A percentile compares a stretch with the other conserved stretches of the same genome.
phyloP scores from a whole-genome alignment of 495 filamentous ascomycete genomes.

The Amphirosellinia nigrospora region DNA sequence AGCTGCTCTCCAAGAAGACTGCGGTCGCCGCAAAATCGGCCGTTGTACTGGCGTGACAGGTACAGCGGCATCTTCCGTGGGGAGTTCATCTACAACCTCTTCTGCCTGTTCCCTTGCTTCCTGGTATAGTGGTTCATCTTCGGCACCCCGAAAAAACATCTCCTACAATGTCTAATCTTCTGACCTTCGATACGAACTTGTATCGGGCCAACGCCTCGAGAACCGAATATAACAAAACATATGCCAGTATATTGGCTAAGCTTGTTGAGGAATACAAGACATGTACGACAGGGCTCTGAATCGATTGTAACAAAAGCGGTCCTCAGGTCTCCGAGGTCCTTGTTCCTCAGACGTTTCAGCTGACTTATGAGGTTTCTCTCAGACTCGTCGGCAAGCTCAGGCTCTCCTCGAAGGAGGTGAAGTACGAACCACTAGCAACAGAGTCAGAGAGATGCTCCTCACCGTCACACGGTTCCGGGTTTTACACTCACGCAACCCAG shows the following conservation, averaged over 20 bases:
- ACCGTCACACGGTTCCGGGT: too few relatives aligned
- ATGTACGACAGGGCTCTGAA: constrained; percentile 31
- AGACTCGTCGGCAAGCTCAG: background rate
- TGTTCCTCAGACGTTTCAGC: constrained; percentile 16
- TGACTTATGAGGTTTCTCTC: constrained; percentile 21
- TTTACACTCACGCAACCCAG: constrained; percentile 19
- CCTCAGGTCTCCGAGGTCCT: constrained; percentile 21
- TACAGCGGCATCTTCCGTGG: background rate
- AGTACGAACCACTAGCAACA: constrained; percentile 30
- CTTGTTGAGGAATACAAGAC: constrained; percentile 29
- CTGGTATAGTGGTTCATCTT: constrained; percentile 13
- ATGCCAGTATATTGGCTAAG: constrained; percentile 32
- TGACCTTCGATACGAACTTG: constrained; percentile 26
- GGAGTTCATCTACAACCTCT: background rate
- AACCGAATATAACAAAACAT: constrained; percentile 25
- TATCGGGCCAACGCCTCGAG: constrained; percentile 30
- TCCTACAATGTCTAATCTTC: constrained; percentile 26
- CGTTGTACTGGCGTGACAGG: background rate
- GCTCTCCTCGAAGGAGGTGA: constrained; percentile 8
- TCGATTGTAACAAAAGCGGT: constrained; percentile 31
- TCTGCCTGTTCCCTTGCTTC: background rate
- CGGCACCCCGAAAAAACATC: constrained; percentile 27
- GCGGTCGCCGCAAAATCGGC: background rate
- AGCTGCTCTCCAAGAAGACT: background rate
- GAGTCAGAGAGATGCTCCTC: background rate